A percentile compares a stretch with the other conserved stretches of the same genome.
phyloP scores from a whole-genome alignment of 306 rosid species.

The Echinosophora koreensis region DNA sequence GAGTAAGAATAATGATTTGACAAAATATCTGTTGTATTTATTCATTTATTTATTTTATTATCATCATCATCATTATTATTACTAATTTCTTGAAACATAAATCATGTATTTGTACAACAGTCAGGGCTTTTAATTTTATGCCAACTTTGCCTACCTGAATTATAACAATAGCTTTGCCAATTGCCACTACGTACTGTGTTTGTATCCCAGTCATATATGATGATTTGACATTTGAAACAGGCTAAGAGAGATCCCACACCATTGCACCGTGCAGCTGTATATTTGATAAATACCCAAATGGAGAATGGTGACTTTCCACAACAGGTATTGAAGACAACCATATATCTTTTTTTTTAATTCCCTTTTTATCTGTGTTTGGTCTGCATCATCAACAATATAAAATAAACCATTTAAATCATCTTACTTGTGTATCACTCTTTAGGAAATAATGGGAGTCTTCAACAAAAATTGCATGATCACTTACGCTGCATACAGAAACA shows the following conservation, averaged over 20 bases:
- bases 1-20: too few species aligned
- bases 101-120: neutral
- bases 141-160: neutral
- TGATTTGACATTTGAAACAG: conserved; percentile 48
- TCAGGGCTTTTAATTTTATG: neutral
- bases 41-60: too few species aligned
- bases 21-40: too few species aligned
- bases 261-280: conserved; percentile 77
- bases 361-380: neutral
- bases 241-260: conserved; percentile 77
- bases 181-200: neutral
- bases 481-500: conserved; percentile 82
- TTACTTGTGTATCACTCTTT: conserved; percentile 34
- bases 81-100: neutral
- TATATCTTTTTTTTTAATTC: conserved; percentile 14
- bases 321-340: conserved; percentile 58
- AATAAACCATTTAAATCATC: conserved; percentile 15
- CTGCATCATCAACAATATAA: neutral
- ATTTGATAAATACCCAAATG: conserved; percentile 83
- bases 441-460: conserved; percentile 96
- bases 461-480: conserved; percentile 85
- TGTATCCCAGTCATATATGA: neutral
- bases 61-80: neutral
- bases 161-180: neutral
- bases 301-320: conserved; percentile 90